Evolutionary conservation across 139 green algal genomes (phyloP), one percentile per base, ranked within the genome.

Genomic region (Closterium sp.): DNA sequence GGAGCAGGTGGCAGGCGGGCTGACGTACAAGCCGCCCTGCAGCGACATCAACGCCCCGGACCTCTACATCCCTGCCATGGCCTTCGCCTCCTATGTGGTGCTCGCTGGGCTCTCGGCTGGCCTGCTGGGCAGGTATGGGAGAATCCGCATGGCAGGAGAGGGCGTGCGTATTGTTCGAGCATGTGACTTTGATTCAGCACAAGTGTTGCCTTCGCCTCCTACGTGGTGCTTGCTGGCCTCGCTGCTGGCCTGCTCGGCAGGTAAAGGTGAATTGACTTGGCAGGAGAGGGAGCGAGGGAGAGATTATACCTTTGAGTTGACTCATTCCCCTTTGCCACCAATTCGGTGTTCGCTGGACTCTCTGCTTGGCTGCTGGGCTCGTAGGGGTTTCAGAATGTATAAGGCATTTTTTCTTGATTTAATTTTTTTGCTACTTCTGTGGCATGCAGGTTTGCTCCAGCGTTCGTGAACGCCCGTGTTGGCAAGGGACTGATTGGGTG

Each of bases 41-140:
- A 93, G 96, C 36, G 98, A 99, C 93, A 95, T 97, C 33, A 99
- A 99, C 89, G 97, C 97, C 2, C 98, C 98, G 8, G 98, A 99
- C 94, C 95, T 99, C 87, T 99, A 99, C 96, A 96, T 99, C 31
- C 98, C 98, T 0, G 64, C 98, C 33, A 97, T 98, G 96, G 96
- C 95, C 0, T 91, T 97, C 12, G 97, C 95, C 95, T 97, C 96
- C 31, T 99, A 98, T 93, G 93, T 94, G 85, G 84, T 99, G 30
- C 92, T 99, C 28, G 88, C 90, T 33, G 64, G 90, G 12, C 31
- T 94, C 32, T 35, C 85, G 2, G 12, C 89, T 9, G 92, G 92
- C 3, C 21, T 94, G n/a, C 8, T 84, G 35, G 32, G 34, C 35
- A 85, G 38, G 90, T 90, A 34, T 7, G 35, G 30, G 30, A 8